Evolutionary conservation across 129 eudicot species (phyloP), one percentile per base, ranked within the genome.

Genomic region (Tanacetum coccineum): DNA sequence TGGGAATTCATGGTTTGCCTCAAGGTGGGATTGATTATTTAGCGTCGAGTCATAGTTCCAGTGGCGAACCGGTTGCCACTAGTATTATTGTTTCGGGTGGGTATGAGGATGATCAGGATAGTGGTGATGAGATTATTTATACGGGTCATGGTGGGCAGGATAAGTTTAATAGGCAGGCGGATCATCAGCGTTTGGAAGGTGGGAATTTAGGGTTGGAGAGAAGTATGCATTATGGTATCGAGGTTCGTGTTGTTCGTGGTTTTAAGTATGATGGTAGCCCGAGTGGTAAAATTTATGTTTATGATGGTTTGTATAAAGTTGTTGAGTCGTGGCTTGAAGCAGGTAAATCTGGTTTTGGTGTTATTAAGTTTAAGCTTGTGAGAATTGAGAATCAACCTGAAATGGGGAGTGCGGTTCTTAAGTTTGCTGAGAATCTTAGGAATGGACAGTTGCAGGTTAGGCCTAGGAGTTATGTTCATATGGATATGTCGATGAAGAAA

Each of bases 61-160:
- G 82, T 19, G 89, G 91, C 26, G 91, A 87, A 66, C 97, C 97
- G 0, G 79, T 90, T 48, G 91, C 95, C 0, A 90, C 97, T 0
- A 90, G 97, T 71, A 54, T 90, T 3, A 80, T 87, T 28, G 89
- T 82, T 21, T 90, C 97, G 0, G 97, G 97, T 57, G 97, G 97
- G 18, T 90, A 90, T 54, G 97, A 90, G 40, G 97, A 90, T 42
- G 95, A 90, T 68, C 87, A 81, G 64, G 97, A 90, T 68, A 67
- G 70, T 0, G 97, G 97, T 17, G 88, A 87, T 65, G 91, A 72
- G 30, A 78, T 90, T 10, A 62, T 82, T 4, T 90, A 90, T 57
- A 84, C 97, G 0, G 97, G 97, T 13, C 97, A 90, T 11, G 97
- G 97, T 13, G 97, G 97, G 62, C 95, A 86, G 57, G 97, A 90